Percentiles rank a stretch among this genome's conserved stretches.
Evolutionary conservation across 768 basidiomycete genomes (phyloP).

Genomic region (Mycena latifolia): DNA sequence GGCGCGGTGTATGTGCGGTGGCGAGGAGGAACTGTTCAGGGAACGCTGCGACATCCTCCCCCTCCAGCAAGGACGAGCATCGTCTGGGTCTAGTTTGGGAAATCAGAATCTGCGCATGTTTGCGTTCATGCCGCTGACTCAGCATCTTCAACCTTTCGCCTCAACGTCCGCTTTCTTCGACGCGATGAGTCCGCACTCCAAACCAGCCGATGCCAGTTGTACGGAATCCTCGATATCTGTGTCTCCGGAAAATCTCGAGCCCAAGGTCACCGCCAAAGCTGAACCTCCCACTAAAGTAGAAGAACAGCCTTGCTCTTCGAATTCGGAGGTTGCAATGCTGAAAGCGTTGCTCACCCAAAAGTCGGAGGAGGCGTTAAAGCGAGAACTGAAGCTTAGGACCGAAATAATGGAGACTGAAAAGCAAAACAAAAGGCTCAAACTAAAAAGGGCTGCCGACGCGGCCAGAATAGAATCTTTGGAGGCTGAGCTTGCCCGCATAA

Average conservation of each 20-base stretch:
- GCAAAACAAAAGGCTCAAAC: slow-evolving; percentile 9
- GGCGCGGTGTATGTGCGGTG: no score
- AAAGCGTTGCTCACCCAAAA: not conserved
- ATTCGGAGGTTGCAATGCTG: slow-evolving; percentile 11
- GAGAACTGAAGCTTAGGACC: not conserved
- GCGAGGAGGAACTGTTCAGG: no score
- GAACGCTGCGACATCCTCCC: no score
- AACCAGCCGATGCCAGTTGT: not conserved
- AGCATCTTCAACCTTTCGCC: no score
- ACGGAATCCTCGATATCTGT: not conserved
- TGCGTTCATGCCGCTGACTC: no score
- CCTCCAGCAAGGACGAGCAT: slow-evolving; percentile 65
- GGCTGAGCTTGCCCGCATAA: slow-evolving; percentile 4
- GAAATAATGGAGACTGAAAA: slow-evolving; percentile 1
- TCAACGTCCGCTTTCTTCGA: no score
- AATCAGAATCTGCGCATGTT: not conserved
- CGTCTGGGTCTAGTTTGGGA: slow-evolving; percentile 51
- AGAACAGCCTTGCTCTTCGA: not conserved
- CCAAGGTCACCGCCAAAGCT: slow-evolving; percentile 6
- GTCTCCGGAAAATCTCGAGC: not conserved
- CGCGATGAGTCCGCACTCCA: not conserved
- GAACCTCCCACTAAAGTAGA: slow-evolving; percentile 6
- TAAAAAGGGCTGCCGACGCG: slow-evolving; percentile 10
- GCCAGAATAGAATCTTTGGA: slow-evolving; percentile 6
- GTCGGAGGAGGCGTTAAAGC: not conserved